Evolutionary conservation across 2,329 filamentous ascomycete species (phyloP).

Genomic region (Colletotrichum chlorophyti): DNA sequence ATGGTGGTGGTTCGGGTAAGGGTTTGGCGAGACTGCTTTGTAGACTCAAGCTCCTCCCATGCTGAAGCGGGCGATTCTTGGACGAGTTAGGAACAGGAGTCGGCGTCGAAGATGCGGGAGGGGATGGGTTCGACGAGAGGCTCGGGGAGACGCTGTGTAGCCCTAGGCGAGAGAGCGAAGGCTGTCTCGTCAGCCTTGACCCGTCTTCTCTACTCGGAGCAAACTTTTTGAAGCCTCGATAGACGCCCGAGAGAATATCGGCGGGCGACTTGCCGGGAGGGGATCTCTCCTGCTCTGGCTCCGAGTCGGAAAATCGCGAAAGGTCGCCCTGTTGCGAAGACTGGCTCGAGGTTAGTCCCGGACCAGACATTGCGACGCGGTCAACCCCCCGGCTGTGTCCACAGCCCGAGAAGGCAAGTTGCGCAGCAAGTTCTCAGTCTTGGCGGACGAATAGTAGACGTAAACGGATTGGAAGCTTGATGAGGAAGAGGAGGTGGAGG

Average conservation of each 20-base stretch:
- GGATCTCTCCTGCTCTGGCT: constrained; percentile 44
- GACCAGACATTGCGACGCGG: constrained; percentile 28
- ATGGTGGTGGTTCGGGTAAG: constrained; percentile 56
- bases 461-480: background rate
- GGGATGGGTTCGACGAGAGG: constrained; percentile 36
- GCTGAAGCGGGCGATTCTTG: constrained; percentile 40
- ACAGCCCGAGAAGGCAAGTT: constrained; percentile 7
- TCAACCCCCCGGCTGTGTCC: constrained; percentile 6
- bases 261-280: constrained; percentile 44
- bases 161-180: constrained; percentile 45
- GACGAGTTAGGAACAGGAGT: constrained; percentile 18
- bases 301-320: constrained; percentile 52
- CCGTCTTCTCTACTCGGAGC: constrained; percentile 51
- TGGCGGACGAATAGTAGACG: background rate
- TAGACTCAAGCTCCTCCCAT: constrained; percentile 61
- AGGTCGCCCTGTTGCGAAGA: constrained; percentile 39
- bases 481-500: too few relatives aligned
- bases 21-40: constrained; percentile 66
- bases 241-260: constrained; percentile 58
- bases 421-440: constrained; percentile 1
- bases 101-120: constrained; percentile 32
- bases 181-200: constrained; percentile 49
- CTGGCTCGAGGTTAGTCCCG: constrained; percentile 41
- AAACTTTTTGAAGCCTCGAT: constrained; percentile 58
- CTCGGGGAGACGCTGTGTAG: constrained; percentile 41